Conservation (phyloP, 2,329 filamentous ascomycete genomes). For the Ceratocystis lukuohia region DNA sequence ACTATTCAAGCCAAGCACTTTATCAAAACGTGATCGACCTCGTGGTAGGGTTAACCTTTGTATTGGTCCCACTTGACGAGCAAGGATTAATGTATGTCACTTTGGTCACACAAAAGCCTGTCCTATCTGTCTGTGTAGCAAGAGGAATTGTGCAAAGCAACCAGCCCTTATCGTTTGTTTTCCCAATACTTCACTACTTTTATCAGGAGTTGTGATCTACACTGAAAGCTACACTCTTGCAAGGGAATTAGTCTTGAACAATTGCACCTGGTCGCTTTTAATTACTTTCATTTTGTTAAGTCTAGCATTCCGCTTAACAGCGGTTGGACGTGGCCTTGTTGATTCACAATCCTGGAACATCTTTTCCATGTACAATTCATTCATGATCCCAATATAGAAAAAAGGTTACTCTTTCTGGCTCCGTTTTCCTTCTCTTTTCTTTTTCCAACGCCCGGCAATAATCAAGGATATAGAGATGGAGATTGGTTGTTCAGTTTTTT, state of each 20-base stretch:
- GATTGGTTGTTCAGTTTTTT: conserved; percentile 19
- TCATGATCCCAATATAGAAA: conserved; percentile 13
- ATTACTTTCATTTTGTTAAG: neutral
- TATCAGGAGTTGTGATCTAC: neutral
- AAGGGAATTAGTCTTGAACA: neutral
- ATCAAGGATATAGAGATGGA: neutral
- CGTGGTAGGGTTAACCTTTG: neutral
- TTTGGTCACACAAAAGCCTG: neutral
- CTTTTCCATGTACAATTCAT: conserved; percentile 15
- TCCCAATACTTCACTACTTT: no score
- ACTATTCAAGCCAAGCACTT: neutral
- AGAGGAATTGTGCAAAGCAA: no score
- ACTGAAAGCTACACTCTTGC: neutral
- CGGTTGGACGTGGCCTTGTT: neutral
- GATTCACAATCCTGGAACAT: conserved; percentile 8
- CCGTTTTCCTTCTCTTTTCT: neutral
- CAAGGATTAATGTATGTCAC: neutral
- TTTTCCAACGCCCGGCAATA: neutral
- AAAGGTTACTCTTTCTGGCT: conserved; percentile 2
- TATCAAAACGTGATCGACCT: neutral
- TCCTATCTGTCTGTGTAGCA: no score
- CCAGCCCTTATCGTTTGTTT: no score
- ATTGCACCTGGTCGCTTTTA: neutral
- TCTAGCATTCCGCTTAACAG: neutral
- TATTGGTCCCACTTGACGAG: neutral